Evolutionary conservation across 1,139 yeast genomes (phyloP).

Genomic region (Blastobotrys persicus): DNA sequence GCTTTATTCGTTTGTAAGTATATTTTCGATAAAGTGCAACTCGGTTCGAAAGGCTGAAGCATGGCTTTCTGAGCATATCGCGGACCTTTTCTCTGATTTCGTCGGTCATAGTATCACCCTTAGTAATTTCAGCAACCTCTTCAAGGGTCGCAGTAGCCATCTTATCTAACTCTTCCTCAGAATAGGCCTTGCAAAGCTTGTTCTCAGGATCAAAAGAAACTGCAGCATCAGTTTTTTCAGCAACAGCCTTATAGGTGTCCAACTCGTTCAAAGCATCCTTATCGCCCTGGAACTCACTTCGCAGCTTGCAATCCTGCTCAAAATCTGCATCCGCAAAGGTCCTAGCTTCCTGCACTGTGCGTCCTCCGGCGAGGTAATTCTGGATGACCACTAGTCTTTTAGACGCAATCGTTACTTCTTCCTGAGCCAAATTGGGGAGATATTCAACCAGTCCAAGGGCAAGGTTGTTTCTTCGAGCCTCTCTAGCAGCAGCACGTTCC

Average conservation of each 20-base stretch:
- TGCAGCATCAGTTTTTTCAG: constrained; percentile 23
- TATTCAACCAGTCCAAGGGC: constrained; percentile 25
- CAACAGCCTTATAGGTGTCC: constrained; percentile 37
- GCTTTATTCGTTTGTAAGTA: constrained; percentile 29
- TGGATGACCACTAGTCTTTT: constrained; percentile 46
- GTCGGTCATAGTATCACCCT: constrained; percentile 24
- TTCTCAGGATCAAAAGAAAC: constrained; percentile 28
- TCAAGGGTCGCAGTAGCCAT: constrained; percentile 34
- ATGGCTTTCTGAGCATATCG: constrained; percentile 38
- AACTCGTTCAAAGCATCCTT: constrained; percentile 23
- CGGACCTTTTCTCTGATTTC: constrained; percentile 34
- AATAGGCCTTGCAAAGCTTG: constrained; percentile 23
- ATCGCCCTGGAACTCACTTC: constrained; percentile 41
- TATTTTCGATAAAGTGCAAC: constrained; percentile 42
- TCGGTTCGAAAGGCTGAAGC: constrained; percentile 42
- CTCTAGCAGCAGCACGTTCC: constrained; percentile 44
- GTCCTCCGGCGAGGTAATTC: constrained; percentile 48
- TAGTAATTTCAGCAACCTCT: constrained; percentile 21
- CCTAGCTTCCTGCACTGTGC: constrained; percentile 49
- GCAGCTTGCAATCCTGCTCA: constrained; percentile 49
- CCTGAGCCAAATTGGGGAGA: constrained; percentile 37
- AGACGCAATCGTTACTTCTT: constrained; percentile 2
- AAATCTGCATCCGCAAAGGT: constrained; percentile 55
- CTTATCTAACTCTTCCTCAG: constrained; percentile 36
- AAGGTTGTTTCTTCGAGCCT: constrained; percentile 31